phyloP scores from a whole-genome alignment of 2,329 filamentous ascomycete species.

The Colletotrichum incanum region DNA sequence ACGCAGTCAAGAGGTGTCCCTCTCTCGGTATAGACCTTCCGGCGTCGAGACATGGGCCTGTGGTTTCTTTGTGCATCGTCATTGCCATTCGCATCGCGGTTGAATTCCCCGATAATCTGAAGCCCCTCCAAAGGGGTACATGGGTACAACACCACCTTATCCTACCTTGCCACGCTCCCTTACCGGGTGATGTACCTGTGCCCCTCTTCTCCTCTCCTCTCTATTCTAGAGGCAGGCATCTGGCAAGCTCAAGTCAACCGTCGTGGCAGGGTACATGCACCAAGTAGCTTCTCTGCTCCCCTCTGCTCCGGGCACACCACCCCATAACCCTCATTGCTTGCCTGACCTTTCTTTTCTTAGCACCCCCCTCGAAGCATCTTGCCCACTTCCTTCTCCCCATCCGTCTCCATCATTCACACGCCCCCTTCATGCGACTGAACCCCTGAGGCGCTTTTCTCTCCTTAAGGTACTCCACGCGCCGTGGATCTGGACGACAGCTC shows the following conservation, averaged over 20 bases:
- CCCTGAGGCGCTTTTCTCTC: constrained; percentile 25
- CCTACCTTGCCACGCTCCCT: constrained; percentile 9
- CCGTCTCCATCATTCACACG: constrained; percentile 29
- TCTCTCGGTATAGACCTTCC: constrained; percentile 15
- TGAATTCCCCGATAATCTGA: constrained; percentile 26
- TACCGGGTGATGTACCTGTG: neutral
- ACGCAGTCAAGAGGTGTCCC: constrained; percentile 3
- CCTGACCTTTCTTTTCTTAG: constrained; percentile 22
- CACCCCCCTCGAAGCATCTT: neutral
- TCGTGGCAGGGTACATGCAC: neutral
- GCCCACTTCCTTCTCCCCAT: constrained; percentile 7
- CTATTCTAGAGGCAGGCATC: constrained; percentile 2
- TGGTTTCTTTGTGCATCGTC: constrained; percentile 16
- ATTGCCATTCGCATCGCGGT: constrained; percentile 11
- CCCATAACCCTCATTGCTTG: neutral
- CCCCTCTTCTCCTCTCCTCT: constrained; percentile 2
- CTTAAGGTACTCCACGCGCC: constrained; percentile 11
- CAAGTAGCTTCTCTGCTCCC: neutral
- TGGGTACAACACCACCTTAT: constrained; percentile 7
- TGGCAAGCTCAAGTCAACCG: neutral
- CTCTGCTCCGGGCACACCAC: constrained; percentile 13
- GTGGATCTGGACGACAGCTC: constrained; percentile 1
- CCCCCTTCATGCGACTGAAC: constrained; percentile 31
- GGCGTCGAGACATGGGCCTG: constrained; percentile 18
- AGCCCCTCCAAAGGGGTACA: constrained; percentile 9